Conservation (phyloP, 2,329 filamentous ascomycete genomes). For the Verticillium klebahnii region DNA sequence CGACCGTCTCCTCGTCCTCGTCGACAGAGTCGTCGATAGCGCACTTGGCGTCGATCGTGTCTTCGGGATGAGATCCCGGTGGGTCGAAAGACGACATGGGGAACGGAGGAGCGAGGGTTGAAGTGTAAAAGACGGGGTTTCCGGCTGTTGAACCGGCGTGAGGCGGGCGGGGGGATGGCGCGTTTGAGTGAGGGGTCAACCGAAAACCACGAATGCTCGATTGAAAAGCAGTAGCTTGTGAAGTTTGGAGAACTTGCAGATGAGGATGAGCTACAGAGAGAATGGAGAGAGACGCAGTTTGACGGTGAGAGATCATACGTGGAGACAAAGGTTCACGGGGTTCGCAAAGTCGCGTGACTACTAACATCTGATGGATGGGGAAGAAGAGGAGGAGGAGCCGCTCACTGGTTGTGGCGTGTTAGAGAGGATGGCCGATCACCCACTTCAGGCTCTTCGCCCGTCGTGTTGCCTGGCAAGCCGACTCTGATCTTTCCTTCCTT, state of each 20-base stretch:
- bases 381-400: neutral
- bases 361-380: neutral
- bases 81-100: neutral
- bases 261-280: neutral
- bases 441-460: neutral
- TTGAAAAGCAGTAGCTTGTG: neutral
- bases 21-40: slow-evolving; percentile 36
- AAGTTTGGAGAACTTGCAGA: neutral
- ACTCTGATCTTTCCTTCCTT: neutral
- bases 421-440: neutral
- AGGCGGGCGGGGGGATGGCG: neutral
- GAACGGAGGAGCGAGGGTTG: neutral
- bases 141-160: neutral
- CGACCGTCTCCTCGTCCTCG: slow-evolving; percentile 29
- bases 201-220: neutral
- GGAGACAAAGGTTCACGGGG: neutral
- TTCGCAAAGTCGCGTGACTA: neutral
- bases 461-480: neutral
- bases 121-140: neutral
- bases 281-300: neutral
- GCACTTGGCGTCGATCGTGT: slow-evolving; percentile 8
- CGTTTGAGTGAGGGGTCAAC: neutral
- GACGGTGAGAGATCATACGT: neutral
- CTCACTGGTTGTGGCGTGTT: neutral
- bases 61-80: neutral